Conservation (phyloP, 1,139 yeast species). For the Kodamaea plutei region DNA sequence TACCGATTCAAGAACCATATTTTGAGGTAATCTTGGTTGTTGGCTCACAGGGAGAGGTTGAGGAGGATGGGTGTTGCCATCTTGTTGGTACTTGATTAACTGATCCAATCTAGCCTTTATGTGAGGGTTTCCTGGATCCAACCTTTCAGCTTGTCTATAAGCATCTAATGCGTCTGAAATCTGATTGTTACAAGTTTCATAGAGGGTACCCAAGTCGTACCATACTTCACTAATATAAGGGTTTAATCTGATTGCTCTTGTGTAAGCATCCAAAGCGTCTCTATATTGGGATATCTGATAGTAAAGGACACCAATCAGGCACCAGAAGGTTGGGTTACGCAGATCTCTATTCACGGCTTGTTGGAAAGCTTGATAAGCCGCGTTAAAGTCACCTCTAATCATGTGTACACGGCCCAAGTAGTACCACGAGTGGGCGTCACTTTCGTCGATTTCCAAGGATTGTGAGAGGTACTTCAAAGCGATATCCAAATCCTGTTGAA, state of each 20-base stretch:
- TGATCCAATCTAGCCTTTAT: conserved; percentile 90
- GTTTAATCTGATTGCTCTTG: conserved; percentile 90
- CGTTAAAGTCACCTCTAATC: conserved; percentile 91
- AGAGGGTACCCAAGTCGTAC: conserved; percentile 95
- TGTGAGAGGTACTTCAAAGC: conserved; percentile 81
- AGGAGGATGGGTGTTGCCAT: conserved; percentile 63
- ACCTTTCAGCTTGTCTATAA: conserved; percentile 89
- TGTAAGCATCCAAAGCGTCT: conserved; percentile 96
- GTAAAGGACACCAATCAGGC: conserved; percentile 94
- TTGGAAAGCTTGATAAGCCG: conserved; percentile 97
- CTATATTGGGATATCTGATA: conserved; percentile 94
- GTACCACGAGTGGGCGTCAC: conserved; percentile 97
- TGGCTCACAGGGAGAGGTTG: conserved; percentile 66
- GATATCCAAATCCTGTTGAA: conserved; percentile 69
- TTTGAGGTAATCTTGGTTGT: conserved; percentile 55
- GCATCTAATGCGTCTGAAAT: conserved; percentile 94
- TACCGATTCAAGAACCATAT: conserved; percentile 52
- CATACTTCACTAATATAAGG: conserved; percentile 97
- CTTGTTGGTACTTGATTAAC: conserved; percentile 69
- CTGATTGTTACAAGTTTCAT: conserved; percentile 96
- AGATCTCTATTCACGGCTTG: conserved; percentile 97
- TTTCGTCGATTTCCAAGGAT: conserved; percentile 81
- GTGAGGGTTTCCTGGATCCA: conserved; percentile 92
- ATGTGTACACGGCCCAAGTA: conserved; percentile 93
- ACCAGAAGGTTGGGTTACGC: conserved; percentile 97